Base-by-base conservation (phyloP, 805 yeast genomes). In the Starmera amethionina region DNA sequence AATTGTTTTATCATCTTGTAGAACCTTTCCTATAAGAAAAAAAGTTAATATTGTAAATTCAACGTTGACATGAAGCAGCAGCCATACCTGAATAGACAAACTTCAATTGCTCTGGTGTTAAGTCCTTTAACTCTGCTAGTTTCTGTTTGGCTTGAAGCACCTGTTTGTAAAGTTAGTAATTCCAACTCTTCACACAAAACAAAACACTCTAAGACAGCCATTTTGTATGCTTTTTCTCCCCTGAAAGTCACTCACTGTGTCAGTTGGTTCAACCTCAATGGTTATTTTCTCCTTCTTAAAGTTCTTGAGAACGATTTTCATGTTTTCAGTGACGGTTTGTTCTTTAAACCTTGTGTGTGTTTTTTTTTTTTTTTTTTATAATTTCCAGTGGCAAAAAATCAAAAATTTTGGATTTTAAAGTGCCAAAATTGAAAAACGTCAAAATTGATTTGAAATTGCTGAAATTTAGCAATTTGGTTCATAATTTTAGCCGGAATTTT, bases 241-340 rank as follows among this genome's bases (percentile, higher is more conserved):
- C 27, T 22, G 27, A 22, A 22, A 30, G 19, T 13, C 22, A 68
- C 76, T 49, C 56, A 84, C 90, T 2, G 86, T 72, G 38, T 79
- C 86, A 12, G 72, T 45, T 8, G 72, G 69, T 44, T 82, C 94
- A 42, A 87, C 73, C 25, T 86, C 96, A 43, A 93, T 55, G 27
- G 87, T 74, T 60, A 89, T 76, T 58, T 79, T 83, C 58, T 86
- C 88, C 66, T 90, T 93, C 66, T 93, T 89, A 66, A 93, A 84
- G 64, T 93, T 96, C 60, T 89, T 88, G 60, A 93, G 79, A 39
- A 80, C 72, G 48, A 88, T 66, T 63, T 82, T 80, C 96, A 87
- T 88, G 14, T n/a, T 12, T 19, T 14, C 14, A 31, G 40, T 15
- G 18, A 14, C 35, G 34, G 19, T 15, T 30, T 14, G 33, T 34